Conservation (phyloP, 2,329 filamentous ascomycete species). For the Davidsoniella neocaledoniae region DNA sequence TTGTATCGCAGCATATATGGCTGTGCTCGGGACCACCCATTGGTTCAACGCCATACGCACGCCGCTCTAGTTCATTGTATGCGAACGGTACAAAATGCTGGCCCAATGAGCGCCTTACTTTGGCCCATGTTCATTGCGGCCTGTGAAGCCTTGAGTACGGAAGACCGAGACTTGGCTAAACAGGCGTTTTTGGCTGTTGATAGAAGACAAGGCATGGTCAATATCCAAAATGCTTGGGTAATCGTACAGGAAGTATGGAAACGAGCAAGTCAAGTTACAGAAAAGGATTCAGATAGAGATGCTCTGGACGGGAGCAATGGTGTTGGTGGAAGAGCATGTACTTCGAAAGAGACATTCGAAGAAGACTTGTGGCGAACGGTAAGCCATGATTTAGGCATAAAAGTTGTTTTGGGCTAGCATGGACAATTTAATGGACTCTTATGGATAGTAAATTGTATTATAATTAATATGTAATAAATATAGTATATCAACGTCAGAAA, state of each 20-base stretch:
- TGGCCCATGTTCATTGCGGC: conserved; percentile 52
- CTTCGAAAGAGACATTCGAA: conserved; percentile 12
- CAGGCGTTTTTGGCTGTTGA: conserved; percentile 36
- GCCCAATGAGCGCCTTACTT: conserved; percentile 46
- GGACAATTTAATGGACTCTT: not conserved
- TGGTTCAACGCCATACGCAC: conserved; percentile 37
- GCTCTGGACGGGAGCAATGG: not conserved
- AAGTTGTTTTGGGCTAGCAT: conserved; percentile 38
- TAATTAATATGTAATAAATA: not conserved
- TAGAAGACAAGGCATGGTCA: conserved; percentile 45
- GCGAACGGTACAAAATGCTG: conserved; percentile 35
- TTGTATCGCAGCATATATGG: conserved; percentile 38
- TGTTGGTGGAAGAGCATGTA: not conserved
- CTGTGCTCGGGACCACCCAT: conserved; percentile 27
- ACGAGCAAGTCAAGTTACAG: conserved; percentile 26
- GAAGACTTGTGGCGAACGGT: conserved; percentile 38
- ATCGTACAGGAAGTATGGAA: conserved; percentile 46
- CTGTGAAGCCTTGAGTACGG: conserved; percentile 35
- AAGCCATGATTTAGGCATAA: conserved; percentile 41
- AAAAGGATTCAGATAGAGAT: conserved; percentile 3
- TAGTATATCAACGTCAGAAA: not conserved
- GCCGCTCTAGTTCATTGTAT: conserved; percentile 35
- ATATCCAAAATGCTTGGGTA: conserved; percentile 43
- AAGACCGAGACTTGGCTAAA: conserved; percentile 34
- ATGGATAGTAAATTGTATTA: not conserved